phyloP scores from a whole-genome alignment of 2,329 filamentous ascomycete species.

The Fusarium scirpi region DNA sequence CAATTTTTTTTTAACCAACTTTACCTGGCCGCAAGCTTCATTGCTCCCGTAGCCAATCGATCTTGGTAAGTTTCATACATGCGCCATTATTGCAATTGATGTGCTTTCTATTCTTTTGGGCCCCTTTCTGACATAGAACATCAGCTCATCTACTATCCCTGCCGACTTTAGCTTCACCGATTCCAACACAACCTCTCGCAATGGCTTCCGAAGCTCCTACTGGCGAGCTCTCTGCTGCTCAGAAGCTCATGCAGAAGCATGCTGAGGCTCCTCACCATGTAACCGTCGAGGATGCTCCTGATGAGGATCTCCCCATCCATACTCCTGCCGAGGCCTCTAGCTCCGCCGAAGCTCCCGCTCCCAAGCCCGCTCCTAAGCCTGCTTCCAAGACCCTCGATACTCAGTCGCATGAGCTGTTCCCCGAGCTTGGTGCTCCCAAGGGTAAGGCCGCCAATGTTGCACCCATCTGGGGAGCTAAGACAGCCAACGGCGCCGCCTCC shows the following conservation, averaged over 20 bases:
- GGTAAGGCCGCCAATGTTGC: conserved; percentile 75
- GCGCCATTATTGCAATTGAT: not conserved
- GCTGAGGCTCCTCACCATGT: conserved; percentile 65
- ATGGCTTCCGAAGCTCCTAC: conserved; percentile 59
- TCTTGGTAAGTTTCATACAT: conserved; percentile 24
- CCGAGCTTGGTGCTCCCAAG: conserved; percentile 80
- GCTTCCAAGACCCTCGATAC: conserved; percentile 74
- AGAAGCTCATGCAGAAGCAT: conserved; percentile 75
- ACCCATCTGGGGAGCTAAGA: conserved; percentile 83
- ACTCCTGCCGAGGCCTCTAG: conserved; percentile 61
- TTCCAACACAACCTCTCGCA: conserved; percentile 38
- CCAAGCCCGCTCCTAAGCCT: conserved; percentile 77
- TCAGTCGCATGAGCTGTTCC: conserved; percentile 91
- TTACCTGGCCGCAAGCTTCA: conserved; percentile 41
- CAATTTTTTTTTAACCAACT: conserved; percentile 21
- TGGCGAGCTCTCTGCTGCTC: conserved; percentile 65
- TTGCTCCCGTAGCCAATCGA: conserved; percentile 38
- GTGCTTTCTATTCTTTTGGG: not conserved
- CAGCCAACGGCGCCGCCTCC: conserved; percentile 65
- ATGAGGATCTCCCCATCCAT: conserved; percentile 78
- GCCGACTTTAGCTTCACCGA: conserved; percentile 28
- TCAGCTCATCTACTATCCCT: conserved; percentile 20
- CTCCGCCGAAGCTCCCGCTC: conserved; percentile 61
- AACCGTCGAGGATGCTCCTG: conserved; percentile 83
- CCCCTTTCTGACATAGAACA: conserved; percentile 28